phyloP scores from a whole-genome alignment of 306 rosid genomes.

The Quercus wislizeni region DNA sequence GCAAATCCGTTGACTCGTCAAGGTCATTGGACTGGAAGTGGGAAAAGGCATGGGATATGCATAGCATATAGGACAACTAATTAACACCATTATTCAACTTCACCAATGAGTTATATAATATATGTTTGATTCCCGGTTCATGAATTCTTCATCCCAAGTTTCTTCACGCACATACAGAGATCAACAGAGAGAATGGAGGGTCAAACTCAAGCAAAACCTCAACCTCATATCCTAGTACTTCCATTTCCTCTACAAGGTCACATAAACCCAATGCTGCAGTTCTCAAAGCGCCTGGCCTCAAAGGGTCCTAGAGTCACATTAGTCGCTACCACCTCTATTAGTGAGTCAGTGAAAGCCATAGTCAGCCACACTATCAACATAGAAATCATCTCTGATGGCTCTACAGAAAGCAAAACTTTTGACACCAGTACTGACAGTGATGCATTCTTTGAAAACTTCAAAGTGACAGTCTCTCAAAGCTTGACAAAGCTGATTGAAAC shows the following conservation, averaged over 20 bases:
- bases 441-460: neutral
- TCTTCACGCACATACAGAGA: too few relatives aligned
- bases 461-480: neutral
- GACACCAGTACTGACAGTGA: neutral
- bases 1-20: too few relatives aligned
- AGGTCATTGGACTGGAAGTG: too few relatives aligned
- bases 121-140: too few relatives aligned
- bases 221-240: conserved; percentile 5
- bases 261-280: conserved; percentile 30
- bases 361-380: neutral
- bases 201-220: too few relatives aligned
- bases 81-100: too few relatives aligned
- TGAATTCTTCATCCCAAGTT: too few relatives aligned
- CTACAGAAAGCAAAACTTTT: neutral
- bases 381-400: conserved; percentile 23
- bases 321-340: neutral
- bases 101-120: too few relatives aligned
- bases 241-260: conserved; percentile 28
- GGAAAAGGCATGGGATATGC: too few relatives aligned
- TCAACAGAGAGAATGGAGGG: conserved; percentile 2
- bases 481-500: neutral
- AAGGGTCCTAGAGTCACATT: conserved; percentile 21
- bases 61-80: too few relatives aligned
- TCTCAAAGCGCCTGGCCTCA: conserved; percentile 27
- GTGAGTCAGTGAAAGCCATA: neutral